Evolutionary conservation across 2,329 filamentous ascomycete genomes (phyloP), one percentile per base, ranked within the genome.

Genomic region (Anisogramma anomala): DNA sequence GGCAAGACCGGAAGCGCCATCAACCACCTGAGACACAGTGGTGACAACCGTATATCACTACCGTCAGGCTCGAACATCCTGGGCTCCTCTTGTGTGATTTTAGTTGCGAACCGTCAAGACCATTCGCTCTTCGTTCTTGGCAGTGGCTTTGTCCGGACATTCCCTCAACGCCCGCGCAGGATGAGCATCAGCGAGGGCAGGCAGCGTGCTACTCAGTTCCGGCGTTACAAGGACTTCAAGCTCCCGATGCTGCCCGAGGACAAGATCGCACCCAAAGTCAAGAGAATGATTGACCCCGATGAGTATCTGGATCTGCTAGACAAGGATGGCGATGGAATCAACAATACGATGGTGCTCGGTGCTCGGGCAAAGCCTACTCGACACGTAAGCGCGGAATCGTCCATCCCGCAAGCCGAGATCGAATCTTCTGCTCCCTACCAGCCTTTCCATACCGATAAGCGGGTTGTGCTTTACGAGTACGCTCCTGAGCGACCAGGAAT

Each of bases 401-500:
- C 65, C 57, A 88, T 75, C 42, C 77, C 77, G 1, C 75, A 80
- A 49, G 86, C 85, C 5, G 88, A 95, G 65, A 93, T 94, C 49
- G 91, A 98, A 56, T 94, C 89, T 1, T 95, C 89, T 55, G 84
- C 88, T 4, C 86, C 89, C 2, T 96, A 94, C 53, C 88, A 94
- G 54, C 89, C 91, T 1, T 95, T 96, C 65, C 89, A 96, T 58
- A 91, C 88, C 0, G 88, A 96, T 55, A 75, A 78, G 41, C 77
- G 89, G 3, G 84, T 96, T 33, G 76, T 72, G n/a, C 67, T 95
- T 20, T 83, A 79, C 50, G 72, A 86, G 31, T 84, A 81, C 55
- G 61, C 55, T 26, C 49, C 52, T 14, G 39, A 42, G 11, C 33
- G 36, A 32, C 28, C 36, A 23, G 19, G 41, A 45, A 27, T 37